Base-by-base conservation (phyloP, 1,139 yeast species). In the Hyphopichia buzzinii region DNA sequence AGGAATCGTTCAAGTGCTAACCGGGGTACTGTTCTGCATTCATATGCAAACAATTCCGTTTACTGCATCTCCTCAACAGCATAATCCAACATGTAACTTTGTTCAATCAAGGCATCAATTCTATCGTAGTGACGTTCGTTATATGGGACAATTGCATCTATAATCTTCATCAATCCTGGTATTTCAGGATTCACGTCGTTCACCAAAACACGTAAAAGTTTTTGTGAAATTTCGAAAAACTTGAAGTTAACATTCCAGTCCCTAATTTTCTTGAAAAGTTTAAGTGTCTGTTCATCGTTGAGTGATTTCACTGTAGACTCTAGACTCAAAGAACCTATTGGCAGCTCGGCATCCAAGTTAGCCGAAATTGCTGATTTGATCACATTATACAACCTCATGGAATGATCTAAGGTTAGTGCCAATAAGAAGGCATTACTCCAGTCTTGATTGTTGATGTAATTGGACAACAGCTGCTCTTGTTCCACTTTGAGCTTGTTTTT, bases 181-280 rank as follows among this genome's bases (percentile, higher is more conserved):
- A 86, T 72, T 46, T 78, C 79, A 13, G 81, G 66, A 17, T 72
- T 64, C 47, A 78, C 78, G 29, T 70, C 70, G 31, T 67, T 64
- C 40, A 92, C 62, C 26, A 90, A 62, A 15, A 86, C 82, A 44
- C 77, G 70, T 38, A 92, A 68, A 26, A 89, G 64, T 38, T 79
- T 79, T 57, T 92, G 98, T 17, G 96, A 86, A 39, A 87, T 75
- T 37, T 77, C 80, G 50, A 87, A 86, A 30, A 87, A 81, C 51
- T 81, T 79, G 37, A 88, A 85, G 57, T 89, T 92, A 35, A 94
- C 81, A 59, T 94, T 92, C 99, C 99, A 92, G 54, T 89, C 96
- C 50, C 97, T 77, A 24, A 89, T 72, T 52, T 95, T 81, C 49
- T 76, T 77, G 56, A 92, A 74, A 25, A 92, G 61, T 14, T 66